Evolutionary conservation across 2,329 filamentous ascomycete genomes (phyloP).

Genomic region (Nemania sp.): DNA sequence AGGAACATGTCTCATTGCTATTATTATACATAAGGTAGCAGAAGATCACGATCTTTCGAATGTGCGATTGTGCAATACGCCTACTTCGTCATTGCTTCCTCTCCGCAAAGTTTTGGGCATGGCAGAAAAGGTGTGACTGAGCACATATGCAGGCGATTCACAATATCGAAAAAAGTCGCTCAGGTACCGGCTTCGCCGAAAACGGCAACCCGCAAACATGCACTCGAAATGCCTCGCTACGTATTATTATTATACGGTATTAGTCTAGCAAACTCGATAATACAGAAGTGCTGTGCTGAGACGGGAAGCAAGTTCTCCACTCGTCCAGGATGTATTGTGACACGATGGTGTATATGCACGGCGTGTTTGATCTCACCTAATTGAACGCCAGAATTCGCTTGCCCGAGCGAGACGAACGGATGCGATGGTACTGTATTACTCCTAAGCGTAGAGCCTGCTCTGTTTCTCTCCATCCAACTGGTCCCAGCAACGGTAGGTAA

Average conservation of each 20-base stretch:
- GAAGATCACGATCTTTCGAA: neutral
- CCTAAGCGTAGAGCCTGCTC: neutral
- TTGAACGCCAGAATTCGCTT: conserved; percentile 8
- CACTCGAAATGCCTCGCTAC: too few species aligned
- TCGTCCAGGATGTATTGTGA: neutral
- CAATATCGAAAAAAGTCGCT: too few species aligned
- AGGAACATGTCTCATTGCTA: neutral
- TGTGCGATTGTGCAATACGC: too few species aligned
- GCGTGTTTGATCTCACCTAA: conserved; percentile 5
- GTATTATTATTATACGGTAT: too few species aligned
- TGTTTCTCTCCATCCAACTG: too few species aligned
- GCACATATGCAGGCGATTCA: neutral
- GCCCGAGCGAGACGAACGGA: neutral
- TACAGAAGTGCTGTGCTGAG: too few species aligned
- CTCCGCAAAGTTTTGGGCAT: too few species aligned
- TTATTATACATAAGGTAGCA: neutral
- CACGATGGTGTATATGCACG: neutral
- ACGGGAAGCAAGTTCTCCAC: neutral
- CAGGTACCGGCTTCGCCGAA: conserved; percentile 7
- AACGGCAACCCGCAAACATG: conserved; percentile 16
- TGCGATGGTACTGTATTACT: too few species aligned
- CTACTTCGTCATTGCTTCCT: neutral
- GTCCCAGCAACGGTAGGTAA: too few species aligned
- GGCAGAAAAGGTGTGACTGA: neutral
- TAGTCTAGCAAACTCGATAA: too few species aligned